These are phyloP conservation scores for Linnemannia exigua DNA, from an alignment of 192 early-diverging fungal species.

Conservation along the genomic window DNA sequence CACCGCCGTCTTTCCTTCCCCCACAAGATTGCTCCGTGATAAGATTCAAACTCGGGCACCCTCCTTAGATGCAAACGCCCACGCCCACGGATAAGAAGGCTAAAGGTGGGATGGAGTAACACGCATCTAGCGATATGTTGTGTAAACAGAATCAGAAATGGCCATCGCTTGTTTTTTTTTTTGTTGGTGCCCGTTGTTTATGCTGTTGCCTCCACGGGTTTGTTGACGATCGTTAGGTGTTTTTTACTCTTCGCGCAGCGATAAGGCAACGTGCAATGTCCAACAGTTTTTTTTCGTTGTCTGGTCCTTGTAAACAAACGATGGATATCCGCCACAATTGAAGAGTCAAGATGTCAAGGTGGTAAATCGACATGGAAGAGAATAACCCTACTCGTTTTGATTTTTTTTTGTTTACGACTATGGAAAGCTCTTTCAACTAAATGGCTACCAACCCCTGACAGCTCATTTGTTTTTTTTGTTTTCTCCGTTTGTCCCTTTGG, in stretches of 20 bases:
- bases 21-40: conserved; percentile 25
- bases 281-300: not conserved
- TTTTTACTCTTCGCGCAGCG: not conserved
- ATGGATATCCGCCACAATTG: too few relatives aligned
- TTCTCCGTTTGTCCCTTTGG: not conserved
- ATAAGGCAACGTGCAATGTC: not conserved
- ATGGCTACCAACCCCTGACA: not conserved
- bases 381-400: too few relatives aligned
- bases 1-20: not conserved
- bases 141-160: not conserved
- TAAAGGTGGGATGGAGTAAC: not conserved
- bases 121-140: not conserved
- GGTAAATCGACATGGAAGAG: too few relatives aligned
- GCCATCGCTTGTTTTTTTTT: not conserved
- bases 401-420: too few relatives aligned
- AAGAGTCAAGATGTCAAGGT: too few relatives aligned
- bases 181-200: not conserved
- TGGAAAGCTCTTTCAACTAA: not conserved
- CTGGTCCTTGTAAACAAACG: too few relatives aligned
- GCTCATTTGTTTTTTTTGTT: not conserved
- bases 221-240: not conserved
- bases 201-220: not conserved
- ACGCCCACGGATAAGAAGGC: conserved; percentile 21
- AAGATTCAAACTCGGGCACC: conserved; percentile 7
- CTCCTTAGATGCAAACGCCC: not conserved